phyloP scores from a whole-genome alignment of 2,329 filamentous ascomycete genomes.

The Golovinomyces cichoracearum region DNA sequence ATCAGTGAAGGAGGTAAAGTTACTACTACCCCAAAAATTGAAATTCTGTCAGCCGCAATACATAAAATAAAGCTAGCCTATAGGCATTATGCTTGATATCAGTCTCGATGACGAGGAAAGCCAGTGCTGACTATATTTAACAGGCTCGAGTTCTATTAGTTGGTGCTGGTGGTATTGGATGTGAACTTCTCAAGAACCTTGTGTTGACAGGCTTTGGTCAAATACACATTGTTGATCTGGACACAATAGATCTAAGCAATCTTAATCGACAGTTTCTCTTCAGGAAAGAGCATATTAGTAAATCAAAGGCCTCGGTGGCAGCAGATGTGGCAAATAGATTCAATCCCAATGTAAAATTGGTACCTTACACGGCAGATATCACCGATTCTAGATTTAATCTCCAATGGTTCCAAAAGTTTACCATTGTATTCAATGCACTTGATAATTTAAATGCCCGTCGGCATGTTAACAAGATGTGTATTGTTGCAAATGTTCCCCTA shows the following conservation, averaged over 20 bases:
- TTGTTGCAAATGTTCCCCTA: conserved; percentile 69
- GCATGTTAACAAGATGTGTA: conserved; percentile 93
- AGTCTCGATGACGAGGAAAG: not conserved
- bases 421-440: conserved; percentile 81
- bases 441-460: conserved; percentile 85
- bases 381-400: conserved; percentile 71
- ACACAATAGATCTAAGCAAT: conserved; percentile 95
- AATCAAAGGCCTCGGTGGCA: conserved; percentile 77
- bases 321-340: conserved; percentile 78
- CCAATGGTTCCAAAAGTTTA: conserved; percentile 63
- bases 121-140: conserved; percentile 1
- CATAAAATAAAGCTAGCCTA: not conserved
- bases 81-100: not conserved
- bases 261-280: conserved; percentile 96
- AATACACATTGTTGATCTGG: conserved; percentile 83
- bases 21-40: too few species aligned
- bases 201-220: conserved; percentile 78
- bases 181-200: conserved; percentile 90
- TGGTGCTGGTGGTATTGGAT: conserved; percentile 88
- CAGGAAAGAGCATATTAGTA: conserved; percentile 90
- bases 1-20: conserved; percentile 40
- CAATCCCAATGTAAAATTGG: conserved; percentile 65
- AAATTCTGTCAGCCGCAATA: too few species aligned
- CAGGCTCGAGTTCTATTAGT: conserved; percentile 79
- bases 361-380: conserved; percentile 83